These are phyloP conservation scores for Shiraia bambusicola DNA, from an alignment of 2,329 filamentous ascomycete species.

Conservation along the genomic window DNA sequence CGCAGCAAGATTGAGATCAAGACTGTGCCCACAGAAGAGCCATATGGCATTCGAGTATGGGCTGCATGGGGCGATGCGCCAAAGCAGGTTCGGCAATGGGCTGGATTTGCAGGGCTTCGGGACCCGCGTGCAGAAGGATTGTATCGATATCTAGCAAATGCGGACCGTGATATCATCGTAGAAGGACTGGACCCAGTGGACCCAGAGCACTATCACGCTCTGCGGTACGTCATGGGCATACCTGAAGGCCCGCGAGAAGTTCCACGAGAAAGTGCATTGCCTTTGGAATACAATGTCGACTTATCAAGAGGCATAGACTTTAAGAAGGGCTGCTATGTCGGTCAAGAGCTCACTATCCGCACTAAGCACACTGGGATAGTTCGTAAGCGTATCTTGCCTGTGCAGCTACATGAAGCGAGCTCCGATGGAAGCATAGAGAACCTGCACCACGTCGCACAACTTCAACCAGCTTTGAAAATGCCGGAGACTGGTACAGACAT, in stretches of 20 bases:
- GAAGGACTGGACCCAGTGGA: constrained; percentile 25
- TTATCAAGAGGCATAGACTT: constrained; percentile 84
- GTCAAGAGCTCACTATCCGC: constrained; percentile 93
- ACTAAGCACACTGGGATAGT: constrained; percentile 94
- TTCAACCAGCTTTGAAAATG: constrained; percentile 43
- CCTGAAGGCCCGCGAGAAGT: constrained; percentile 85
- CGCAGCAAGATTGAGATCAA: constrained; percentile 71
- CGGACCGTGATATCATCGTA: constrained; percentile 2
- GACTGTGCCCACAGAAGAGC: constrained; percentile 54
- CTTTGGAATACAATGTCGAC: constrained; percentile 89
- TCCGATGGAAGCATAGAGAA: not conserved
- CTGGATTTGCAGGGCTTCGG: constrained; percentile 12
- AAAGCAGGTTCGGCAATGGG: constrained; percentile 6
- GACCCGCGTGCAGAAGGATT: constrained; percentile 27
- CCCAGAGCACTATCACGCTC: constrained; percentile 64
- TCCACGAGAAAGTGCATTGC: constrained; percentile 67
- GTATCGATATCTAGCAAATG: constrained; percentile 7
- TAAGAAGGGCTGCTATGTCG: constrained; percentile 94
- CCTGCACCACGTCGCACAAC: constrained; percentile 33
- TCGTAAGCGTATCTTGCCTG: constrained; percentile 82
- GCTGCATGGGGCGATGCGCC: constrained; percentile 63
- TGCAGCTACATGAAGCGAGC: constrained; percentile 62
- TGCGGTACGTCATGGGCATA: constrained; percentile 77
- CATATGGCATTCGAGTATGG: constrained; percentile 69
- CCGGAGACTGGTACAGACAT: constrained; percentile 54